Percentiles rank a stretch among this genome's conserved stretches.
Conservation (phyloP, 495 filamentous ascomycete species). For the Tuber borchii region DNA sequence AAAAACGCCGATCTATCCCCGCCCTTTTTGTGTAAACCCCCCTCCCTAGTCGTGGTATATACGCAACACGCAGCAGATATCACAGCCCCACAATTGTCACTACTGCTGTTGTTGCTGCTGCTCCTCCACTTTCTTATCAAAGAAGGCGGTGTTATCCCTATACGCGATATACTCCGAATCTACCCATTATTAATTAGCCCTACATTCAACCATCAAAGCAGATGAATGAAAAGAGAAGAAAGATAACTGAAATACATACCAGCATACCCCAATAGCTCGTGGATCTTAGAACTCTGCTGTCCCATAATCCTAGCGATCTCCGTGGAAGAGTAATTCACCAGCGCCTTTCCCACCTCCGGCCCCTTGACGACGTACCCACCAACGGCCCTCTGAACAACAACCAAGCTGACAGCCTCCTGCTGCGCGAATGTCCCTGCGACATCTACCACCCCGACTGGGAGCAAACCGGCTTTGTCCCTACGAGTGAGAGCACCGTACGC, state of each 20-base stretch:
- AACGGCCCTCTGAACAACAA: slow-evolving; percentile 58
- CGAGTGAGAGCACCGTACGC: slow-evolving; percentile 65
- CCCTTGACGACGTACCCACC: slow-evolving; percentile 50
- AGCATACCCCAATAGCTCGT: slow-evolving; percentile 72
- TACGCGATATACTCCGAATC: slow-evolving; percentile 92
- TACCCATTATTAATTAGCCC: background rate
- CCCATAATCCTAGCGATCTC: slow-evolving; percentile 84
- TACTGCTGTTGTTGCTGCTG: slow-evolving; percentile 8
- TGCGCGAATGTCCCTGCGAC: slow-evolving; percentile 82
- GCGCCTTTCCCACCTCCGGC: slow-evolving; percentile 78
- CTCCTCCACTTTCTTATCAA: slow-evolving; percentile 45
- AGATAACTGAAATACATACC: slow-evolving; percentile 12
- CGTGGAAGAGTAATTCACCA: slow-evolving; percentile 83
- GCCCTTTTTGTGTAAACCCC: background rate
- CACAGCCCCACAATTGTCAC: background rate
- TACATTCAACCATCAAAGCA: background rate
- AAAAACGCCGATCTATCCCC: background rate
- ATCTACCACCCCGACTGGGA: slow-evolving; percentile 83
- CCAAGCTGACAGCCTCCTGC: slow-evolving; percentile 81
- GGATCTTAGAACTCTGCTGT: slow-evolving; percentile 71
- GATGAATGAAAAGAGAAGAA: background rate
- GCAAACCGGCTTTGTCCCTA: slow-evolving; percentile 71
- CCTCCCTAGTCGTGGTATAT: background rate
- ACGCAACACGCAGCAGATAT: background rate
- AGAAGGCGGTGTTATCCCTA: slow-evolving; percentile 79